Base-by-base conservation (phyloP, 2,329 filamentous ascomycete species). In the Botrytis cinerea region DNA sequence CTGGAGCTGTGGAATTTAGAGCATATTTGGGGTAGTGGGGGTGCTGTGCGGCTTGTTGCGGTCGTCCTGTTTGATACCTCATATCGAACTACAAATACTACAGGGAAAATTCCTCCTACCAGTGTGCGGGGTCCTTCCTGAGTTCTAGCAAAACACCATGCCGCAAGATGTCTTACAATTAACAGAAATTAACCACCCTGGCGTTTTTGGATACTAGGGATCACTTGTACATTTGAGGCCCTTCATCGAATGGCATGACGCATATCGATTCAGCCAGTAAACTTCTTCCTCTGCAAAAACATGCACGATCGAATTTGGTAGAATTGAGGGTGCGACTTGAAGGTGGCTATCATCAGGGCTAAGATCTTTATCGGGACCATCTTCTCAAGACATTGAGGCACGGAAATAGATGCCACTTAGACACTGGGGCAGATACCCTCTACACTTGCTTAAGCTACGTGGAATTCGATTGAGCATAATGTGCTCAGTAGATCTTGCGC, bases 241-340 rank as follows among this genome's bases (percentile, higher is more conserved):
- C 64, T 80, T 48, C 76, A 80, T 74, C 7, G 25, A 18, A n/a
- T 20, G 74, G 74, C 25, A 73, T 78, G 61, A 63, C 76, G 10
- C 73, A 79, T 72, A 78, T 79, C 75, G 77, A 79, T 73, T 66
- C 78, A 79, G 64, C 75, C 75, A 38, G 63, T 22, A 45, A 79
- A 79, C 32, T 75, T 78, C 57, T 73, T 77, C 43, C 60, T 78
- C 46, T 75, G 69, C 71, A 70, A 6, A 62, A 63, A 63, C 22
- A 38, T 20, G 5, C 28, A 76, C n/a, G 12, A 76, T 78, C 60
- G 75, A 79, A 73, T 67, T 79, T 38, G 76, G 75, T 63, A 77
- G 77, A 2, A 60, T 63, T 64, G 76, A 75, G 71, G 75, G 75
- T 59, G 67, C 75, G 40, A 78, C 66, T 73, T 71, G 51, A 70